Evolutionary conservation across 495 filamentous ascomycete species (phyloP).

Genomic region (Darksidea phi): DNA sequence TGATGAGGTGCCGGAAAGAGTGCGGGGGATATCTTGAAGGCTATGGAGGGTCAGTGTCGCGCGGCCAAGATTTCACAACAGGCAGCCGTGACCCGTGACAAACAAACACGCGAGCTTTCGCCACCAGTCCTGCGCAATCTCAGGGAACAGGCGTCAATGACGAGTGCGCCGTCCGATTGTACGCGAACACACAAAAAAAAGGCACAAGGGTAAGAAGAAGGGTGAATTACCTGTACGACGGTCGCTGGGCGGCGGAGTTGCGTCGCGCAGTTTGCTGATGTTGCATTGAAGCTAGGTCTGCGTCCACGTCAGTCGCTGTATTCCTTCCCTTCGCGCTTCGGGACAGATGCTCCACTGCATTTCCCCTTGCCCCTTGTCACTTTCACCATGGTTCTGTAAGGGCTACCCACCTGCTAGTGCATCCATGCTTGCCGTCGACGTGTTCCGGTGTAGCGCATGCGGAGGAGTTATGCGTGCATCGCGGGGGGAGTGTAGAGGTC

Average conservation of each 20-base stretch:
- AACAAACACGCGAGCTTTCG: neutral
- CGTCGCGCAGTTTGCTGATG: constrained; percentile 55
- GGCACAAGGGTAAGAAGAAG: neutral
- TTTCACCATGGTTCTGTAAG: neutral
- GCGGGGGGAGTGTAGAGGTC: constrained; percentile 38
- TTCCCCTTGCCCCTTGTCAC: too few species aligned
- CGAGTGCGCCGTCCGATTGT: too few species aligned
- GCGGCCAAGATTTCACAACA: neutral
- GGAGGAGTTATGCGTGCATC: constrained; percentile 30
- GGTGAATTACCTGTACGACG: constrained; percentile 30
- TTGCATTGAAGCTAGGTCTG: constrained; percentile 65
- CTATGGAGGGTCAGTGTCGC: constrained; percentile 43
- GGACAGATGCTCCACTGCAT: too few species aligned
- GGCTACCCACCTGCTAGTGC: constrained; percentile 52
- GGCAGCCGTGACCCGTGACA: neutral
- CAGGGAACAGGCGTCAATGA: too few species aligned
- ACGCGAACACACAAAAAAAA: neutral
- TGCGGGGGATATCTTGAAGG: constrained; percentile 54
- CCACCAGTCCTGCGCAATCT: too few species aligned
- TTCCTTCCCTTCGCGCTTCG: too few species aligned
- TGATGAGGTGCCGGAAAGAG: constrained; percentile 54
- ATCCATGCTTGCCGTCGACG: constrained; percentile 63
- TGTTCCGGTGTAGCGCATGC: constrained; percentile 42
- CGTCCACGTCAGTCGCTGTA: neutral
- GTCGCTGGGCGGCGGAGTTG: constrained; percentile 48